phyloP scores from a whole-genome alignment of 768 basidiomycete species.

The Lactarius deliciosus region DNA sequence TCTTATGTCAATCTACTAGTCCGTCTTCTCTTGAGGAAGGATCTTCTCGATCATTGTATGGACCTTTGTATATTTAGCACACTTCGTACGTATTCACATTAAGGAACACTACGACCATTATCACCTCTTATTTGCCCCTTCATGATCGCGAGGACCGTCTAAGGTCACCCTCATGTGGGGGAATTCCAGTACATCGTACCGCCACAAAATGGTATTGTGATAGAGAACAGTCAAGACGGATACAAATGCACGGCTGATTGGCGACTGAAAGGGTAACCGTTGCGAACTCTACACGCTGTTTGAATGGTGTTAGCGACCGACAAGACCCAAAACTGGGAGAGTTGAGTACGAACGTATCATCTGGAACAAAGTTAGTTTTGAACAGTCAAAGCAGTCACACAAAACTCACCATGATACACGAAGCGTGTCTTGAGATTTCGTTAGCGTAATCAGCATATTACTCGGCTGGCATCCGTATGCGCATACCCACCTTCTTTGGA shows the following conservation, averaged over 20 bases:
- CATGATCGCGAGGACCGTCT: background rate
- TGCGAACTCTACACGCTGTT: constrained; percentile 22
- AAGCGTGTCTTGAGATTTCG: constrained; percentile 59
- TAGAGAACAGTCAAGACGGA: constrained; percentile 17
- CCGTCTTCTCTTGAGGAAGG: background rate
- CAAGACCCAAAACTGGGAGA: background rate
- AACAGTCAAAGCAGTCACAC: background rate
- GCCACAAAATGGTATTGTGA: constrained; percentile 16
- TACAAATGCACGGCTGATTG: constrained; percentile 17
- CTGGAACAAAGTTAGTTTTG: constrained; percentile 8
- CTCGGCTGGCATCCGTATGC: background rate
- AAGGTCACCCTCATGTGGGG: background rate
- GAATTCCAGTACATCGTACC: background rate
- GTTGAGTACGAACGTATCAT: constrained; percentile 29
- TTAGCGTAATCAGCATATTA: constrained; percentile 16
- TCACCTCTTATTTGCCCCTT: background rate
- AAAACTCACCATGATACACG: constrained; percentile 70
- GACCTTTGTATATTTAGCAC: constrained; percentile 18
- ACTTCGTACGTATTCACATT: constrained; percentile 7
- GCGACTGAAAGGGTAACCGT: background rate
- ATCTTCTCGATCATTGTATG: background rate
- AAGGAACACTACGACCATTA: background rate
- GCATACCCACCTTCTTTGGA: constrained; percentile 72
- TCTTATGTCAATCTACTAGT: background rate
- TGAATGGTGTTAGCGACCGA: background rate